Base-by-base conservation (phyloP, 768 basidiomycete species). In the Tulasnella sp. region DNA sequence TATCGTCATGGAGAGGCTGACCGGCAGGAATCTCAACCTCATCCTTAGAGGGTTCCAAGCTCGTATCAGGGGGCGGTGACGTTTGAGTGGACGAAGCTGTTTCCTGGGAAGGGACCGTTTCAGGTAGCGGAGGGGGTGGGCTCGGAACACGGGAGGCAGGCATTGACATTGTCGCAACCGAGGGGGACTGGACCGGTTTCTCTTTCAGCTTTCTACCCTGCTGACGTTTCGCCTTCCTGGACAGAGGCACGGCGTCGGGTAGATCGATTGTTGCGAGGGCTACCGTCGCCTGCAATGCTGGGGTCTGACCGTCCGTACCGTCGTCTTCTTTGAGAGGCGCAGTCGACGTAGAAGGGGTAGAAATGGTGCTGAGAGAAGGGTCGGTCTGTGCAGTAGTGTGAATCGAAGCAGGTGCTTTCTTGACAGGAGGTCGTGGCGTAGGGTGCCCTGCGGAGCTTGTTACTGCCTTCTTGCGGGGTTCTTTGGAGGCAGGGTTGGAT, bases 151-250 rank as follows among this genome's bases (percentile, higher is more conserved):
- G 49, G 17, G 48, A 49, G 23, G 45, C 35, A 12, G 39, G 49
- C 42, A 50, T 34, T 4, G 49, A 36, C 39, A 23, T 29, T 14
- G 49, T 27, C 17, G 31, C 32, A 43, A 40, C 34, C 7, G 39
- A 49, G 40, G 49, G 25, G 19, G 51, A n/a, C 35, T 43, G 27
- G 3, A 27, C 32, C 11, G 43, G 34, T 29, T 45, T 54, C 34
- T 54, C 50, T 29, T 56, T 61, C 21, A 49, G 39, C 15, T 27
- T 56, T 54, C 36, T 46, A 1, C 54, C 53, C 37, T 58, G 43
- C 35, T 39, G 25, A 1, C 52, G 52, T 17, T 53, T 53, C 37
- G 37, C 34, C 37, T 40, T 53, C 15, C 52, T 35, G 9, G 52
- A 53, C 15, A 53, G 52, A 17, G 45, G 21, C 45, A 27, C 45